A percentile compares a stretch with the other conserved stretches of the same genome.
Conservation (phyloP, 2,329 filamentous ascomycete genomes). For the Pseudonectria foliicola region DNA sequence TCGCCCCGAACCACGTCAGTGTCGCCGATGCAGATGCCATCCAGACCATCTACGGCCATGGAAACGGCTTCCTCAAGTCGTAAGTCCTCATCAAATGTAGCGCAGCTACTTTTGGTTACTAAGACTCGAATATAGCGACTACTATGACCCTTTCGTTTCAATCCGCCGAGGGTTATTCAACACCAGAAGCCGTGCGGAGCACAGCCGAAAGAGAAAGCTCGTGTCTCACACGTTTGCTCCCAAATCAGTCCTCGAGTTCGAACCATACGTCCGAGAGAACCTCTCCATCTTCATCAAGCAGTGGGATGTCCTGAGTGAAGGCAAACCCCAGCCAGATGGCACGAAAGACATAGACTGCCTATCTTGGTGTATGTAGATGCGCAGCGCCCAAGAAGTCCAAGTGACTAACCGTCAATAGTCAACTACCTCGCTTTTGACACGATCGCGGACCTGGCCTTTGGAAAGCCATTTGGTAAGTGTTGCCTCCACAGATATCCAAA, state of each 20-base stretch:
- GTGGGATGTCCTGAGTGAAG: slow-evolving; percentile 3
- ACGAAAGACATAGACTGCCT: not conserved
- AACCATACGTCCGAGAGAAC: slow-evolving; percentile 7
- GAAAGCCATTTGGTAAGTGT: slow-evolving; percentile 7
- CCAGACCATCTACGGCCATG: slow-evolving; percentile 7
- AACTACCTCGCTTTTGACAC: slow-evolving; percentile 9
- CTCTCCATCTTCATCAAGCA: slow-evolving; percentile 5
- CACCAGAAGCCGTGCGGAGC: slow-evolving; percentile 4
- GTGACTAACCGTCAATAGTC: no score
- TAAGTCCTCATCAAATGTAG: no score
- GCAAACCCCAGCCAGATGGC: slow-evolving; percentile 5
- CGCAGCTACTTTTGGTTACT: no score
- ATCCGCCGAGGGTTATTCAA: slow-evolving; percentile 8
- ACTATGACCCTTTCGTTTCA: slow-evolving; percentile 8
- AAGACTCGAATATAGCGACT: not conserved
- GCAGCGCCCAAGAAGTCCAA: no score
- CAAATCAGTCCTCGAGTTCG: slow-evolving; percentile 5
- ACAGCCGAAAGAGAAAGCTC: slow-evolving; percentile 8
- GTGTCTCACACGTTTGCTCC: slow-evolving; percentile 7
- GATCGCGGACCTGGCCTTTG: slow-evolving; percentile 10
- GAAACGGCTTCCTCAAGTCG: slow-evolving; percentile 10
- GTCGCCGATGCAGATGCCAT: slow-evolving; percentile 8
- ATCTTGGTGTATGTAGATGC: slow-evolving; percentile 8
- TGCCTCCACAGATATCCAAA: no score
- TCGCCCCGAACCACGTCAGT: slow-evolving; percentile 9